Conservation (phyloP, 2,329 filamentous ascomycete genomes). For the Arthrobotrys megalospora region DNA sequence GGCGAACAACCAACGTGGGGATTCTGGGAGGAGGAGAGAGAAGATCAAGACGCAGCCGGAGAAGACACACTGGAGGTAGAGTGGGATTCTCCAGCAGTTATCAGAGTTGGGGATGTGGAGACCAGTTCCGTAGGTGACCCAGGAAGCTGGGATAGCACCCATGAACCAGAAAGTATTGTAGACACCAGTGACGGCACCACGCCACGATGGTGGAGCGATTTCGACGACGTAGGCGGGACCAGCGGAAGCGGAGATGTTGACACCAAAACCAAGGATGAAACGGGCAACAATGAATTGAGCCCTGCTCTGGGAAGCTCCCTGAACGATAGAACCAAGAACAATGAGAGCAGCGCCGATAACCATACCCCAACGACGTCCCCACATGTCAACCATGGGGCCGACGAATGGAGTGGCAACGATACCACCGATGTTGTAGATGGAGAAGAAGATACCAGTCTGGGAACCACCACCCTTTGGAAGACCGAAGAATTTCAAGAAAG, state of each 20-base stretch:
- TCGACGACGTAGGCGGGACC: constrained; percentile 70
- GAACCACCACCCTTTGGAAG: constrained; percentile 69
- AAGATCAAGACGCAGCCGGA: constrained; percentile 70
- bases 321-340: constrained; percentile 70
- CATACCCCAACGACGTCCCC: constrained; percentile 71
- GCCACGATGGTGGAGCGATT: constrained; percentile 71
- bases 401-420: constrained; percentile 70
- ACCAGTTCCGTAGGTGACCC: constrained; percentile 70
- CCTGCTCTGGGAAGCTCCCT: constrained; percentile 67
- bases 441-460: constrained; percentile 71
- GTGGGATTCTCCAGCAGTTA: constrained; percentile 71
- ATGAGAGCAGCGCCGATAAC: constrained; percentile 68
- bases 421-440: constrained; percentile 72
- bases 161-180: constrained; percentile 70
- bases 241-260: constrained; percentile 70
- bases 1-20: constrained; percentile 68
- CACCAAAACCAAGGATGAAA: constrained; percentile 75
- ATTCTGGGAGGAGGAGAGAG: constrained; percentile 68
- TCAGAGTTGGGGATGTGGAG: constrained; percentile 67
- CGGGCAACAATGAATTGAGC: constrained; percentile 73
- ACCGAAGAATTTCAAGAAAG: constrained; percentile 67
- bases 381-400: constrained; percentile 70
- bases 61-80: constrained; percentile 70
- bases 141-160: constrained; percentile 70
- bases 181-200: constrained; percentile 70